Evolutionary conservation across 805 yeast genomes (phyloP).

Genomic region (Cyberlindnera nakhonratchasimensis): DNA sequence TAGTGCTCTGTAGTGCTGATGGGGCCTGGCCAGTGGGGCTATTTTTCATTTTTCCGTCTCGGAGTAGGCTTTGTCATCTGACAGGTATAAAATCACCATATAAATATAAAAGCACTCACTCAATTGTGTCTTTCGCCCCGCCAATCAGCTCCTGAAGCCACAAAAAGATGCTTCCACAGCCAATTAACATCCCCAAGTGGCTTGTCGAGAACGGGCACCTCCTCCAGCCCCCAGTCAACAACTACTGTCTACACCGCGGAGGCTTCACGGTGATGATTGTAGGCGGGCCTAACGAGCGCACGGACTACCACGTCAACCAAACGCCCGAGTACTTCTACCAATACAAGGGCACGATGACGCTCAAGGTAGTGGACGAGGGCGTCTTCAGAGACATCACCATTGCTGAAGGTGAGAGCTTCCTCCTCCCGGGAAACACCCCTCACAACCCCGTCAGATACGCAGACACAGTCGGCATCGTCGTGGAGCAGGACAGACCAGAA

Average conservation of each 20-base stretch:
- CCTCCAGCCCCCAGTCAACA: conserved; percentile 89
- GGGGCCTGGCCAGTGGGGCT: too few species aligned
- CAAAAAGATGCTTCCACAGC: conserved; percentile 47
- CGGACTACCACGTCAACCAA: conserved; percentile 89
- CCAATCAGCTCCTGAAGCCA: too few species aligned
- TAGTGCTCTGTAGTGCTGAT: too few species aligned
- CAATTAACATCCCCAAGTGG: conserved; percentile 81
- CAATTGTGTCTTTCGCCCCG: too few species aligned
- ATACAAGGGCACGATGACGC: conserved; percentile 80
- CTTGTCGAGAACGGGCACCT: conserved; percentile 69
- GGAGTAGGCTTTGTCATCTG: too few species aligned
- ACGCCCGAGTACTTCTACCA: conserved; percentile 94
- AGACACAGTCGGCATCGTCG: conserved; percentile 83
- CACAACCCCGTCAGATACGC: conserved; percentile 88
- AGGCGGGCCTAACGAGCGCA: conserved; percentile 93
- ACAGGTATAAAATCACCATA: too few species aligned
- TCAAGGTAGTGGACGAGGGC: conserved; percentile 79
- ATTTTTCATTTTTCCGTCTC: too few species aligned
- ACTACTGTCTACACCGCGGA: conserved; percentile 84
- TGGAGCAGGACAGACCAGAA: conserved; percentile 86
- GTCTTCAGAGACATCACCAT: conserved; percentile 72
- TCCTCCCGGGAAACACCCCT: conserved; percentile 81
- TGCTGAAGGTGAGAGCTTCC: conserved; percentile 82
- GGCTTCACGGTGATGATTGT: conserved; percentile 94
- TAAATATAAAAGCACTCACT: too few species aligned